A percentile compares a stretch with the other conserved stretches of the same genome.
Evolutionary conservation across 768 basidiomycete species (phyloP).

Genomic region (Rhizopogon sp.): DNA sequence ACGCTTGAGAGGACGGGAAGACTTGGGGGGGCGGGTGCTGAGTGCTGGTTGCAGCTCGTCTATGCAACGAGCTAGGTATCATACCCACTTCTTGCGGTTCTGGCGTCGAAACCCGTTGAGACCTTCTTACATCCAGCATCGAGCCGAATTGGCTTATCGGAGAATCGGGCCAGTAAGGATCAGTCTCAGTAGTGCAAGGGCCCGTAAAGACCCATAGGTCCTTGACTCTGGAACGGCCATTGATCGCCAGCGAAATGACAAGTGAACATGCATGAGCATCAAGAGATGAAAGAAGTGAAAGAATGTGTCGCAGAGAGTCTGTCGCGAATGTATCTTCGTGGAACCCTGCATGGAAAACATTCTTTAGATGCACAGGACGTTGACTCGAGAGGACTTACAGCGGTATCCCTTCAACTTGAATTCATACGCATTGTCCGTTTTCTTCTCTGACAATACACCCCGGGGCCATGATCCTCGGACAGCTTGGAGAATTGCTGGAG

Average conservation of each 20-base stretch:
- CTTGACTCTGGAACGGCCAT: slow-evolving; percentile 66
- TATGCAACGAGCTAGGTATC: slow-evolving; percentile 25
- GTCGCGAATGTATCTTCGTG: slow-evolving; percentile 72
- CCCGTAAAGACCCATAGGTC: slow-evolving; percentile 78
- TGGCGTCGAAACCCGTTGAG: slow-evolving; percentile 27
- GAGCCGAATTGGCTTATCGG: slow-evolving; percentile 31
- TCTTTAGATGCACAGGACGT: slow-evolving; percentile 11
- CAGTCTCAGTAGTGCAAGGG: slow-evolving; percentile 31
- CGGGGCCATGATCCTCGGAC: slow-evolving; percentile 76
- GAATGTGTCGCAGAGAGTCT: slow-evolving; percentile 69
- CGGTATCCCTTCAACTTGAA: slow-evolving; percentile 81
- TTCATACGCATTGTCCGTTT: slow-evolving; percentile 67
- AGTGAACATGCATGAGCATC: slow-evolving; percentile 66
- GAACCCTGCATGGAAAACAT: slow-evolving; percentile 49
- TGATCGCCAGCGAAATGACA: slow-evolving; percentile 65
- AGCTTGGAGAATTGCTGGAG: slow-evolving; percentile 77
- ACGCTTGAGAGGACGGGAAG: slow-evolving; percentile 5
- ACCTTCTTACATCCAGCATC: slow-evolving; percentile 30
- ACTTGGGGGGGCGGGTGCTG: slow-evolving; percentile 18
- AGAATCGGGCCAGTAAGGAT: slow-evolving; percentile 29
- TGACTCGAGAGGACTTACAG: slow-evolving; percentile 40
- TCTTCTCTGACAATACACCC: slow-evolving; percentile 75
- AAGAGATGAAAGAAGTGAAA: slow-evolving; percentile 59
- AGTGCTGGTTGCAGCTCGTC: slow-evolving; percentile 24
- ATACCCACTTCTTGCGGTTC: slow-evolving; percentile 20